Evolutionary conservation across 495 filamentous ascomycete species (phyloP).

Genomic region (Apodospora peruviana): DNA sequence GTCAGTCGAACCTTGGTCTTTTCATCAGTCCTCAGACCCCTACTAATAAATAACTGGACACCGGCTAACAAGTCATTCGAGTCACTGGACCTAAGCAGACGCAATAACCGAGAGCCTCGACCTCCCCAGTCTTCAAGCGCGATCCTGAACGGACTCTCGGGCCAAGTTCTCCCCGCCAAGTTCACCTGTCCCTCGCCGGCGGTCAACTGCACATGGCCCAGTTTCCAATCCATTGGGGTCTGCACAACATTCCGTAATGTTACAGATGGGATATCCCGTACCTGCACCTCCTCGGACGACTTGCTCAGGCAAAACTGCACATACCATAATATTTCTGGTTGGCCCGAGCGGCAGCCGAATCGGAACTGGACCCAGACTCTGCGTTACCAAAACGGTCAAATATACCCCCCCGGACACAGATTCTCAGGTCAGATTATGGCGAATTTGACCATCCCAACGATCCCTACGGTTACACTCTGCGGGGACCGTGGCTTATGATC

Average conservation of each 20-base stretch:
- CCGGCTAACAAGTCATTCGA: background rate
- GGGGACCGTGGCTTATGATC: background rate
- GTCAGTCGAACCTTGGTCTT: no score
- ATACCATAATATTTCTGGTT: background rate
- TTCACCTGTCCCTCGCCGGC: constrained; percentile 7
- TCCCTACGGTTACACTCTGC: background rate
- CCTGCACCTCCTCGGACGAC: background rate
- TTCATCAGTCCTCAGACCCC: no score
- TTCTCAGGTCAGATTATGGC: no score
- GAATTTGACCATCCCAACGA: no score
- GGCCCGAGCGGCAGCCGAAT: background rate
- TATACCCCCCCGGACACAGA: no score
- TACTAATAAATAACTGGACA: no score
- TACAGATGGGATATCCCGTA: background rate
- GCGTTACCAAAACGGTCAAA: no score
- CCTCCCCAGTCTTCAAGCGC: constrained; percentile 5
- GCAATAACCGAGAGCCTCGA: background rate
- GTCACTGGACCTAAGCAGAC: background rate
- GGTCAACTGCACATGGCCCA: constrained; percentile 3
- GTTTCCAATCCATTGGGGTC: constrained; percentile 4
- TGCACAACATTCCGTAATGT: constrained; percentile 1
- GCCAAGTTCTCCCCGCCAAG: background rate
- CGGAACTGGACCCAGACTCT: background rate
- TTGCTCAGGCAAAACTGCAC: background rate
- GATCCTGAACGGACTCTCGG: constrained; percentile 7